phyloP scores from a whole-genome alignment of 805 yeast species.

The Yamadazyma scolyti region DNA sequence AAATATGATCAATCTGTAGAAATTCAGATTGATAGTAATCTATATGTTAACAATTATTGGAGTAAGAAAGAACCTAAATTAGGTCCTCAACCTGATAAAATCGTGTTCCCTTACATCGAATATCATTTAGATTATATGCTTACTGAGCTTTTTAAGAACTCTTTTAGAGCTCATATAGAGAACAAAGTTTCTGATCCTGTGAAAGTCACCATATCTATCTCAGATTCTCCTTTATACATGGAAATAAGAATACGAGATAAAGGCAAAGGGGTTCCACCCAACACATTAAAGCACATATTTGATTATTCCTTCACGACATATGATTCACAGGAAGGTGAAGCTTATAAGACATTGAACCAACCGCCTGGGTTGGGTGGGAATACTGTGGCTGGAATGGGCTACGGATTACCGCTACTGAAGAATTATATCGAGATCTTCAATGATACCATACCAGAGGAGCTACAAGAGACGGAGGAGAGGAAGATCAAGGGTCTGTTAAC shows the following conservation, averaged over 20 bases:
- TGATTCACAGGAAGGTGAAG: slow-evolving; percentile 54
- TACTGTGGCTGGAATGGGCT: slow-evolving; percentile 91
- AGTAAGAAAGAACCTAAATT: slow-evolving; percentile 21
- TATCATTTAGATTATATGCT: slow-evolving; percentile 84
- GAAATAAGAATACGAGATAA: slow-evolving; percentile 78
- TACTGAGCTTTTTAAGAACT: slow-evolving; percentile 82
- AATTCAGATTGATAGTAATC: slow-evolving; percentile 48
- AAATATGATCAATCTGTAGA: slow-evolving; percentile 77
- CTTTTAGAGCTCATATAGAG: slow-evolving; percentile 86
- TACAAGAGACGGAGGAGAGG: slow-evolving; percentile 6
- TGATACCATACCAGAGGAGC: slow-evolving; percentile 17
- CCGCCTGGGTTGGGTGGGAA: slow-evolving; percentile 71
- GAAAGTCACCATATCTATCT: slow-evolving; percentile 33
- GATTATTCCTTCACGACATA: slow-evolving; percentile 86
- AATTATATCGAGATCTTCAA: slow-evolving; percentile 41
- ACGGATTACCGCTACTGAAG: slow-evolving; percentile 82
- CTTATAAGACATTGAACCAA: slow-evolving; percentile 58
- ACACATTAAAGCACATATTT: slow-evolving; percentile 63
- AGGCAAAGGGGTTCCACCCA: slow-evolving; percentile 85
- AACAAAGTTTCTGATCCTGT: slow-evolving; percentile 41
- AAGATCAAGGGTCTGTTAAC: slow-evolving; percentile 35
- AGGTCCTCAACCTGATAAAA: slow-evolving; percentile 37
- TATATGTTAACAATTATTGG: slow-evolving; percentile 25
- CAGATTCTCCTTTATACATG: slow-evolving; percentile 38
- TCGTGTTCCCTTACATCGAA: slow-evolving; percentile 78